phyloP scores from a whole-genome alignment of 345 rosid species.

The Conringia planisiliqua region DNA sequence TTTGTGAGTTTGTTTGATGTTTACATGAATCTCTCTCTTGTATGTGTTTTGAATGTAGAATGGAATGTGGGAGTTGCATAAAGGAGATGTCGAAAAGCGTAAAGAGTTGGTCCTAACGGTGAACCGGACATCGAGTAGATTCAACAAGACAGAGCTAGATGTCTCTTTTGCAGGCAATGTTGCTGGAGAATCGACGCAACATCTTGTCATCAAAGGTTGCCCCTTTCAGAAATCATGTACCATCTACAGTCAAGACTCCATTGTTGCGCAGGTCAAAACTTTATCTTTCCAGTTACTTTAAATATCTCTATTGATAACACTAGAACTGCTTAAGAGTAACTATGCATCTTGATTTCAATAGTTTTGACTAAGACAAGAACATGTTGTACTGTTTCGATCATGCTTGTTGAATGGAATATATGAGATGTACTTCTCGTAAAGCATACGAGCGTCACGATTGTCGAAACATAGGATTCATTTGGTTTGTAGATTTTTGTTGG shows the following conservation, averaged over 20 bases:
- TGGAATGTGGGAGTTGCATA: slow-evolving; percentile 64
- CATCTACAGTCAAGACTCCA: slow-evolving; percentile 53
- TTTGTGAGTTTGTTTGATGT: neutral
- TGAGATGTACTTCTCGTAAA: neutral
- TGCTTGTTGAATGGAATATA: neutral
- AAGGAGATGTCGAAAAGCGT: slow-evolving; percentile 41
- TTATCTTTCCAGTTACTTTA: neutral
- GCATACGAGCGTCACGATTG: neutral
- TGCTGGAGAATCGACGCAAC: slow-evolving; percentile 24
- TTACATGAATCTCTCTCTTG: neutral
- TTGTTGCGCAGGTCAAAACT: slow-evolving; percentile 67
- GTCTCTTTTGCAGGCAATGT: slow-evolving; percentile 43
- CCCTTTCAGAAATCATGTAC: slow-evolving; percentile 82
- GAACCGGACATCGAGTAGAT: slow-evolving; percentile 46
- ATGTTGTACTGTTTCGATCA: neutral
- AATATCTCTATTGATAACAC: neutral
- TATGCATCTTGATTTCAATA: neutral
- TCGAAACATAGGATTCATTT: neutral
- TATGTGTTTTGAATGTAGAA: slow-evolving; percentile 41
- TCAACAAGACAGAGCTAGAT: slow-evolving; percentile 56
- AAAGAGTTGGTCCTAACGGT: slow-evolving; percentile 53
- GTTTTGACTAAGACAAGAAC: neutral
- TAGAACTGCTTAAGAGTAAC: neutral
- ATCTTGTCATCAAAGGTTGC: slow-evolving; percentile 60
- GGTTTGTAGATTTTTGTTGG: neutral